Base-by-base conservation (phyloP, 1,284 basidiomycete genomes). In the Lentinula novae-zelandiae region DNA sequence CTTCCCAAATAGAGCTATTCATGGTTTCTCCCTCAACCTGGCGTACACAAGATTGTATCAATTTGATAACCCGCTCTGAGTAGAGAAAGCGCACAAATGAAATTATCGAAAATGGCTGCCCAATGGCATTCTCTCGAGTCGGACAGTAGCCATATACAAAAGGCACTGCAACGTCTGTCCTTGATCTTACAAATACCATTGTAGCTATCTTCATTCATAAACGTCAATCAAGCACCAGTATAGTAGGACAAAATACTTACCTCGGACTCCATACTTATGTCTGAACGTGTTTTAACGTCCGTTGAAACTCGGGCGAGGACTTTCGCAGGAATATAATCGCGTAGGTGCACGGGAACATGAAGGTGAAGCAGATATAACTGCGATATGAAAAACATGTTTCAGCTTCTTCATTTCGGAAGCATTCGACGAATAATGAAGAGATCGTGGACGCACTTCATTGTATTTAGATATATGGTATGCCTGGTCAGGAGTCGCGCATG, bases 261-360 rank as follows among this genome's bases (percentile, higher is more conserved):
- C 64, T 68, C 67, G 2, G 67, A 67, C 61, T 68, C 67, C 39
- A 68, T 48, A 46, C 65, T 67, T 31, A 67, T 68, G 52, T 68
- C 66, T 22, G 67, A 68, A 17, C 60, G 62, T 31, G 65, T 62
- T 58, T 68, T 68, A 3, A 62, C 53, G 44, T 68, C 66, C 17
- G 65, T 58, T 13, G 67, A 67, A 12, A 68, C 65, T 17, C 67
- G 64, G 44, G 66, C 67, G 15, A 68, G 62, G 10, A 68, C 67
- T 58, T 60, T 65, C 42, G n/a, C 22, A 15, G 67, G 67, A 10
- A 66, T 54, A 12, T 36, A 40, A 12, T 34, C 42, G 20, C 54
- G 49, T 13, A 62, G 61, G 33, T 61, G 58, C 12, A 62, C 55
- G 10, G 67, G 65, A 3, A 64, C 54, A 17, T 64, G 53, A 10